Evolutionary conservation across 768 basidiomycete species (phyloP), one percentile per base, ranked within the genome.

Genomic region (Asterophora lycoperdoides): DNA sequence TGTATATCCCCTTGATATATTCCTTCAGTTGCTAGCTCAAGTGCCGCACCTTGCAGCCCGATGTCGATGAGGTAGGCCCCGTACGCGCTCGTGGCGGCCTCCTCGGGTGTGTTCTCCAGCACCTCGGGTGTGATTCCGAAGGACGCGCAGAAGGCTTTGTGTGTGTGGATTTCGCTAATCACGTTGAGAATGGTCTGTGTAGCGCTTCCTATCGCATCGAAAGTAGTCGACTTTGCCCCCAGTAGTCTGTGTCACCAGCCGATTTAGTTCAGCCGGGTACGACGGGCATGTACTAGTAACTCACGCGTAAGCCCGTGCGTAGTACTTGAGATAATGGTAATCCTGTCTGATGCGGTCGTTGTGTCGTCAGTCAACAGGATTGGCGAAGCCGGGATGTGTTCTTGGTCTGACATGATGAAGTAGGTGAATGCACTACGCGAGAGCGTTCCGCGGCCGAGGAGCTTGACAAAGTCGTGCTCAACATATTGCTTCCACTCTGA

Each of bases 11-110:
- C 23, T 3, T 23, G 23, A 23, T 3, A 6, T 23, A 23, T 23
- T 3, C 6, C 6, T 23, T 23, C 23, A 23, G 23, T 6, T 23
- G 23, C 23, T n/a, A 28, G 8, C 19, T 5, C 9, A 13, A 3
- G 29, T 13, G 35, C 8, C 65, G 32, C 34, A 81, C 86, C 87
- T 71, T 74, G 81, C 9, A 89, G 56, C 0, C 90, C 91, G 0
- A 81, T 70, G 63, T 95, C 88, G 18, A 96, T 68, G 23, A 96
- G 74, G 67, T 85, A 97, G 7, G 85, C 83, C 0, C 91, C 89
- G 59, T 97, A 97, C 0, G 92, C 92, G 2, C 80, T 86, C 23
- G 89, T 90, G 5, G 82, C 79, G 0, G 83, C 58, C 0, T 82
- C 78, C 61, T 94, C 91, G 3, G 75, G 71, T 1, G 84, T 83